phyloP scores from a whole-genome alignment of 371 early-diverging fungal species.

The Rhizopus stolonifer region DNA sequence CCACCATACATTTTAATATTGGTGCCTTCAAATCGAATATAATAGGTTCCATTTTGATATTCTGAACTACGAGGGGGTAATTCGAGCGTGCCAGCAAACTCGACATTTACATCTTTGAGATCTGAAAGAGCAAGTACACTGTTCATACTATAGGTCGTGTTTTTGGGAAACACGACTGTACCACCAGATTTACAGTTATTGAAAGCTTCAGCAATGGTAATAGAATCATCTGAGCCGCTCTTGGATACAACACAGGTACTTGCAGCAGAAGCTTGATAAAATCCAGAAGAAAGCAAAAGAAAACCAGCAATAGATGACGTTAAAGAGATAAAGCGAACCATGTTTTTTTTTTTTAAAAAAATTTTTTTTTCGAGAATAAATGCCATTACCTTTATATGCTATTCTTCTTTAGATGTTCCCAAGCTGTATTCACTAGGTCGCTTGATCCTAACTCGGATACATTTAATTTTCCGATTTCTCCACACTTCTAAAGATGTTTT shows the following conservation, averaged over 20 bases:
- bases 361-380: no score
- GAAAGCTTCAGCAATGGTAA: constrained; percentile 29
- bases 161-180: constrained; percentile 30
- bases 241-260: constrained; percentile 24
- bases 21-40: constrained; percentile 25
- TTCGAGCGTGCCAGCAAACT: constrained; percentile 28
- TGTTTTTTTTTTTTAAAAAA: no score
- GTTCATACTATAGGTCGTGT: constrained; percentile 12
- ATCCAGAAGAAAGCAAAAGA: not conserved
- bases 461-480: no score
- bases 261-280: constrained; percentile 9
- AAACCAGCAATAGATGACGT: not conserved
- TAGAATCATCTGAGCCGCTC: constrained; percentile 22
- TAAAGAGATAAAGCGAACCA: not conserved
- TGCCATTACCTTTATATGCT: no score
- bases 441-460: no score
- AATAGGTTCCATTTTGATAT: constrained; percentile 23
- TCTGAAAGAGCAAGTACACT: no score
- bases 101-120: constrained; percentile 31
- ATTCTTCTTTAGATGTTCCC: no score
- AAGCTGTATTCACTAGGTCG: no score
- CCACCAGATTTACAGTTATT: constrained; percentile 32
- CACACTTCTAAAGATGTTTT: no score
- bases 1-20: constrained; percentile 26
- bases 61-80: constrained; percentile 24